Percentiles rank a stretch among this genome's conserved stretches.
Evolutionary conservation across 805 yeast genomes (phyloP).

Genomic region (Cyberlindnera saturnus): DNA sequence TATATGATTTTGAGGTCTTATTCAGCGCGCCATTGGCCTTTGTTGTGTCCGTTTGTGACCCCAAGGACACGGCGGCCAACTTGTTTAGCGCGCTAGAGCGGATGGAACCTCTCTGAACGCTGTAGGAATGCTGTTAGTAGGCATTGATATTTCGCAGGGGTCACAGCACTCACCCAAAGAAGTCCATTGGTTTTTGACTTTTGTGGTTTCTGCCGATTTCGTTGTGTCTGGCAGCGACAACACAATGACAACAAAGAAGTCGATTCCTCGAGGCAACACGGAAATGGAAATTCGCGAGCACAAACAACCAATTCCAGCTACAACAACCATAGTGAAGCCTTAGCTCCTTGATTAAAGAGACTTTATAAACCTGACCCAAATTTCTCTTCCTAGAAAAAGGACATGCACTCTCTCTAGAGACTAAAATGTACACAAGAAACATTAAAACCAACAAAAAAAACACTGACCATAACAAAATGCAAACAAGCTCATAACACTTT

Average conservation of each 20-base stretch:
- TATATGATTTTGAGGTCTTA: not conserved
- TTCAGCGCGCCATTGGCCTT: constrained; percentile 1
- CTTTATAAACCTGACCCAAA: constrained; percentile 5
- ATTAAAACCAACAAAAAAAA: constrained; percentile 1
- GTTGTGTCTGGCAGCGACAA: no score
- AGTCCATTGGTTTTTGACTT: constrained; percentile 12
- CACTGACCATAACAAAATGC: constrained; percentile 11
- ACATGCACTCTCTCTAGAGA: constrained; percentile 1
- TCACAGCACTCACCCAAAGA: constrained; percentile 15
- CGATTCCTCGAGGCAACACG: no score
- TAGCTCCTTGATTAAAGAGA: constrained; percentile 3
- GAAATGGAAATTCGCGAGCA: no score
- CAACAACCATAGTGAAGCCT: not conserved
- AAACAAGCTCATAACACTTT: constrained; percentile 3
- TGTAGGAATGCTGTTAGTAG: constrained; percentile 5
- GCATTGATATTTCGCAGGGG: not conserved
- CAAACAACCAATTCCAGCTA: not conserved
- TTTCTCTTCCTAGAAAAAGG: constrained; percentile 1
- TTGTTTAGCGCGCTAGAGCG: constrained; percentile 22
- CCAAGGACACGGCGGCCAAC: constrained; percentile 18
- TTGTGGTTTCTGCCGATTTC: not conserved
- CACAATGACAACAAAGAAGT: no score
- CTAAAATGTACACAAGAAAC: not conserved
- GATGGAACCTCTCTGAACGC: constrained; percentile 23
- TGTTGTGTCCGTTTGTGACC: constrained; percentile 6